Evolutionary conservation across 148 eudicot genomes (phyloP), one percentile per base, ranked within the genome.

Genomic region (Suaeda aralocaspica): DNA sequence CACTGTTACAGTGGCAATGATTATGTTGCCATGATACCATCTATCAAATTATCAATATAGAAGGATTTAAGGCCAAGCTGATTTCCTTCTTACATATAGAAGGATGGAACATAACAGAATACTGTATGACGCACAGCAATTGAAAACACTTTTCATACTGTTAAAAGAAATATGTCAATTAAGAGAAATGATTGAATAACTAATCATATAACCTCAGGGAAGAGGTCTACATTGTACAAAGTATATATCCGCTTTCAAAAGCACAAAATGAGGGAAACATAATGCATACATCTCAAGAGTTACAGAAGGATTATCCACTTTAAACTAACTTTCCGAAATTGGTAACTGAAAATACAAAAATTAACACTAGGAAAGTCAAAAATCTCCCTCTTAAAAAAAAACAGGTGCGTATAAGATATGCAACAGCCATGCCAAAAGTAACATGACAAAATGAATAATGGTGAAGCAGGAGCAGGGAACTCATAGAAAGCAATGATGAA

Each of bases 381-480:
- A 65, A 42, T 24, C 50, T 62, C 39, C 50, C 51, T 24, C 67
- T 26, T 39, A 42, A 41, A 73, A 18, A 55, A 63, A 63, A 36
- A 36, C 67, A 18, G 50, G 28, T 31, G 73, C 51, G 50, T 68
- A 68, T 46, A 62, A 45, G 74, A 56, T 53, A 68, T 63, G 64
- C 39, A 60, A 67, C 19, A 50, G 71, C 56, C 74, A 70, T 65
- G 74, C 71, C 64, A 25, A 9, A 36, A 51, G 36, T 26, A 61
- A 60, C 69, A 72, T 52, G 76, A 77, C 76, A 59, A 48, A 59
- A 60, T 55, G 75, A 63, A 73, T 45, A 55, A 67, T 72, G 57
- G 59, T 78, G 81, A 78, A 78, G 81, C 77, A 68, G 36, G 49
- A 68, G 30, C 50, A 63, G 81, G 81, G 72, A 78, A 78, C 81